Evolutionary conservation across 169 alveolate species (phyloP).

Genomic region (Plasmodium adleri): DNA sequence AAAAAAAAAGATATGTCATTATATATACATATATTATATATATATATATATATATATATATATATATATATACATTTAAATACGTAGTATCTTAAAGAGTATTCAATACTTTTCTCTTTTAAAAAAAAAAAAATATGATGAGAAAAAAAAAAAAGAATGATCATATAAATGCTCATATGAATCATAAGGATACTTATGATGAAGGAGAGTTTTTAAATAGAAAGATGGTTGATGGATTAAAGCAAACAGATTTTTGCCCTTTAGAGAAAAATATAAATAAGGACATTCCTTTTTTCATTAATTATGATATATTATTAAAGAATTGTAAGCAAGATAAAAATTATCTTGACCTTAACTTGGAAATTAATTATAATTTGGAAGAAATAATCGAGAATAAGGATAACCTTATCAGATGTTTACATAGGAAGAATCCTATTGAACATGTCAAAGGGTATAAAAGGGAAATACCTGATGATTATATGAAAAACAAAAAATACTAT

Average conservation of each 20-base stretch:
- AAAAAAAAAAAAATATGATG: not conserved
- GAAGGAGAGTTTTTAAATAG: no score
- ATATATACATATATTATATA: no score
- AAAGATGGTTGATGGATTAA: constrained; percentile 26
- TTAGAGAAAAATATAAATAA: constrained; percentile 3
- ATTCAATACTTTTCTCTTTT: not conserved
- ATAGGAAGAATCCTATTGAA: not conserved
- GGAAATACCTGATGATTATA: not conserved
- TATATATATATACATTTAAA: no score
- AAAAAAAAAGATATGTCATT: no score
- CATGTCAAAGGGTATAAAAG: not conserved
- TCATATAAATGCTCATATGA: no score
- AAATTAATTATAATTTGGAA: constrained; percentile 61
- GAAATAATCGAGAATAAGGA: constrained; percentile 55
- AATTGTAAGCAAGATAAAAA: constrained; percentile 22
- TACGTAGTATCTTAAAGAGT: no score
- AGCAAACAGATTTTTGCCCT: not conserved
- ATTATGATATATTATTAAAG: constrained; percentile 36
- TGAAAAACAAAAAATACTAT: constrained; percentile 22
- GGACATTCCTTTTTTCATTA: constrained; percentile 24
- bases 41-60: no score
- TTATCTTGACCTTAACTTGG: constrained; percentile 43
- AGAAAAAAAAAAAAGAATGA: not conserved
- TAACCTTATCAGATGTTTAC: constrained; percentile 22
- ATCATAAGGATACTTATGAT: no score